These are phyloP conservation scores for Parathielavia appendiculata DNA, from an alignment of 495 filamentous ascomycete genomes.

Conservation along the genomic window DNA sequence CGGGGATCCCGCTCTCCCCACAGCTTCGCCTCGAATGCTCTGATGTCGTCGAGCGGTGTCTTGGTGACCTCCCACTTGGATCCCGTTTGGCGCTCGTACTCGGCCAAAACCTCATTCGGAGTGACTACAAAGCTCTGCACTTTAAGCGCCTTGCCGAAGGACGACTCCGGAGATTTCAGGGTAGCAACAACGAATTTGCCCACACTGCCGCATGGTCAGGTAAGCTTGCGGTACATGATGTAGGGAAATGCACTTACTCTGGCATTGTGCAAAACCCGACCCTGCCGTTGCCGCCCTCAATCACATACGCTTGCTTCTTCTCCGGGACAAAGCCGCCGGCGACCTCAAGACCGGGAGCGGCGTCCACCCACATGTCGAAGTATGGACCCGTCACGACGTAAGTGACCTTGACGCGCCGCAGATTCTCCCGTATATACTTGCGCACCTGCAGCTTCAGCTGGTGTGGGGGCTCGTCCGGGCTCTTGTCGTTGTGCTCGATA, in stretches of 20 bases:
- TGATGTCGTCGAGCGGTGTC: constrained; percentile 48
- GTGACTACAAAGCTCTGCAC: constrained; percentile 68
- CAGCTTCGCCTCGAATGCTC: constrained; percentile 48
- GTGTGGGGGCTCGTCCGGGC: constrained; percentile 59
- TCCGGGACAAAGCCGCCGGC: constrained; percentile 53
- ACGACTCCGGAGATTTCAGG: constrained; percentile 49
- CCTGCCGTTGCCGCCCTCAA: constrained; percentile 51
- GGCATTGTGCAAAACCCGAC: constrained; percentile 62
- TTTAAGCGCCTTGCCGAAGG: constrained; percentile 52
- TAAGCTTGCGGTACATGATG: not conserved
- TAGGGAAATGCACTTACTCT: constrained; percentile 49
- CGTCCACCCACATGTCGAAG: constrained; percentile 57
- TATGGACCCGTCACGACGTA: constrained; percentile 70
- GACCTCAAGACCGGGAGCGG: constrained; percentile 30
- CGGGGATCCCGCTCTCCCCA: constrained; percentile 50
- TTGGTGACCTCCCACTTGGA: constrained; percentile 50
- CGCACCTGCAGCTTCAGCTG: constrained; percentile 65
- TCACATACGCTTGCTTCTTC: constrained; percentile 51
- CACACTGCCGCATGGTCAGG: constrained; percentile 42
- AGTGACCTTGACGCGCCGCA: constrained; percentile 54
- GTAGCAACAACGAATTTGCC: constrained; percentile 59
- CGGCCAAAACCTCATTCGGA: constrained; percentile 54
- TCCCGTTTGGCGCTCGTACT: constrained; percentile 63
- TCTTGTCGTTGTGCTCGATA: constrained; percentile 57
- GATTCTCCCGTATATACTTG: constrained; percentile 48